These are phyloP conservation scores for Saccharomyces hybrid DNA, from an alignment of 1,139 yeast species.

Conservation along the genomic window DNA sequence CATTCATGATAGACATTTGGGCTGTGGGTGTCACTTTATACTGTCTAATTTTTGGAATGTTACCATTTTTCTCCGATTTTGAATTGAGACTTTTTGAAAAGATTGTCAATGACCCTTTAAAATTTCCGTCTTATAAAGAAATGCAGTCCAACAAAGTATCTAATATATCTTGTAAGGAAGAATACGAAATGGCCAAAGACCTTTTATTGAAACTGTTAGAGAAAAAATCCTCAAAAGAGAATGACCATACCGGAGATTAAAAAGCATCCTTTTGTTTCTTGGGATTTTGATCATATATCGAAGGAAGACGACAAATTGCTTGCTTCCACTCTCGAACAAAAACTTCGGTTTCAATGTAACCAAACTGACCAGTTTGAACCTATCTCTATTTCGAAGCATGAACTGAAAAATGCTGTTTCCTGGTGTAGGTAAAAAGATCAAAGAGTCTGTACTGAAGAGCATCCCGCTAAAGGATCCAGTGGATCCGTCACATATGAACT, in stretches of 20 bases:
- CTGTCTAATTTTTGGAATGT: conserved; percentile 77
- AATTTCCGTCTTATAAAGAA: conserved; percentile 51
- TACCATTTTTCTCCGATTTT: conserved; percentile 85
- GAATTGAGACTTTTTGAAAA: conserved; percentile 83
- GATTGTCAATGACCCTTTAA: conserved; percentile 57
- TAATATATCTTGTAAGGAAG: conserved; percentile 36
- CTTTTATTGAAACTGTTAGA: conserved; percentile 55
- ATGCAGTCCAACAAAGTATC: conserved; percentile 30
- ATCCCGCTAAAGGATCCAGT: conserved; percentile 19
- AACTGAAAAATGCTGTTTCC: conserved; percentile 66
- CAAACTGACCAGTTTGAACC: conserved; percentile 31
- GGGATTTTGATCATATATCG: conserved; percentile 29
- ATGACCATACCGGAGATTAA: conserved; percentile 69
- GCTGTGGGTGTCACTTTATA: conserved; percentile 90
- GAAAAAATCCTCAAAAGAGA: conserved; percentile 66
- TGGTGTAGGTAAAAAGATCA: conserved; percentile 68
- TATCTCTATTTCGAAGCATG: conserved; percentile 59
- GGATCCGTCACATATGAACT: conserved; percentile 1
- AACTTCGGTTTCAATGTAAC: conserved; percentile 22
- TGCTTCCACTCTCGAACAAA: conserved; percentile 15
- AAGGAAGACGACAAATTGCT: conserved; percentile 12
- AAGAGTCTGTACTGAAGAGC: conserved; percentile 53
- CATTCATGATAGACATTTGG: conserved; percentile 81
- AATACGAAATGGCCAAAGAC: conserved; percentile 58
- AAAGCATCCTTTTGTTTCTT: conserved; percentile 55